Evolutionary conservation across 2,329 filamentous ascomycete genomes (phyloP).

Genomic region (Alternaria atra): DNA sequence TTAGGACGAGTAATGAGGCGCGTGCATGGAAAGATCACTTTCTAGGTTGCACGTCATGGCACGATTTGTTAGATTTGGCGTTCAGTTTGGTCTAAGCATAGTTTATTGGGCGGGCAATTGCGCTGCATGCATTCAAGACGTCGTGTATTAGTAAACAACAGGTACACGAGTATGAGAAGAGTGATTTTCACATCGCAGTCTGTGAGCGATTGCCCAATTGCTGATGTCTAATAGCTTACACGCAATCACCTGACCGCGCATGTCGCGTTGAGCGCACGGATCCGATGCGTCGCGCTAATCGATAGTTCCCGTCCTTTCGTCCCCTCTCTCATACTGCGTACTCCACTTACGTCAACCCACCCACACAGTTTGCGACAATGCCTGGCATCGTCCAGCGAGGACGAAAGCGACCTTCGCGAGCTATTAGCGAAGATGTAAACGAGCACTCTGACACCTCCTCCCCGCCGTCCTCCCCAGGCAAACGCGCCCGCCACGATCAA

Average conservation of each 20-base stretch:
- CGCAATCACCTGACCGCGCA: conserved; percentile 28
- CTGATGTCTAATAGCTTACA: background rate
- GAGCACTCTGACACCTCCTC: conserved; percentile 35
- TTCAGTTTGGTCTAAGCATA: conserved; percentile 15
- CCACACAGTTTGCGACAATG: conserved; percentile 29
- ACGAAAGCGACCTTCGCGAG: conserved; percentile 35
- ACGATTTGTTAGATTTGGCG: conserved; percentile 14
- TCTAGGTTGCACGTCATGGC: conserved; percentile 14
- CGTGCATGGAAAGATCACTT: background rate
- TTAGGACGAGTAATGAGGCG: conserved; percentile 21
- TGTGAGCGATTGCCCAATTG: background rate
- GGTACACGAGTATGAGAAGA: background rate
- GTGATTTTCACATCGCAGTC: background rate
- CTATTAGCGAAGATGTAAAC: conserved; percentile 31
- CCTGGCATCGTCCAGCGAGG: conserved; percentile 33
- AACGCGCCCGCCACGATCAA: conserved; percentile 42
- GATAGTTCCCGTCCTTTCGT: conserved; percentile 2
- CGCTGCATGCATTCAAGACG: conserved; percentile 8
- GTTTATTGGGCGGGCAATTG: conserved; percentile 7
- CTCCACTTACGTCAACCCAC: conserved; percentile 3
- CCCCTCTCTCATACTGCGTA: conserved; percentile 2
- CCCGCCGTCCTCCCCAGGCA: conserved; percentile 34
- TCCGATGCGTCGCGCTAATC: conserved; percentile 7
- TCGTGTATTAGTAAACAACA: conserved; percentile 28
- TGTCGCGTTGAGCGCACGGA: conserved; percentile 6